Evolutionary conservation across 768 basidiomycete genomes (phyloP).

Genomic region (Pluteus cervinus): DNA sequence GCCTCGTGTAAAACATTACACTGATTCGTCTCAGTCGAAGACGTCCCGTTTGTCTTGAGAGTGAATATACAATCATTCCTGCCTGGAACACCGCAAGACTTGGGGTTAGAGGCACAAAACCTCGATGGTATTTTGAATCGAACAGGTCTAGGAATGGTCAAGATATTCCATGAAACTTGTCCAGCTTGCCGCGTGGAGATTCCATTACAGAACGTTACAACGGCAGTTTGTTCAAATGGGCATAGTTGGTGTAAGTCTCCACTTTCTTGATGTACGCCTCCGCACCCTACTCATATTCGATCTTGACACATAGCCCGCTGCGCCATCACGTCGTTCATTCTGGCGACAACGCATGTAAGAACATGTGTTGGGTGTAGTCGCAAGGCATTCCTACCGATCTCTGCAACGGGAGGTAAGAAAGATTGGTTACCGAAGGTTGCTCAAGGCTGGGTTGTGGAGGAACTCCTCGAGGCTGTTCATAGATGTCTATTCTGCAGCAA

Average conservation of each 20-base stretch:
- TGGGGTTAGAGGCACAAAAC: slow-evolving; percentile 26
- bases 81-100: slow-evolving; percentile 38
- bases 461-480: slow-evolving; percentile 57
- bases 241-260: slow-evolving; percentile 67
- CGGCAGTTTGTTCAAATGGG: slow-evolving; percentile 61
- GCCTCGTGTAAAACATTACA: background rate
- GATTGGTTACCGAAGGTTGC: slow-evolving; percentile 43
- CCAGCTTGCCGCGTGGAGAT: slow-evolving; percentile 67
- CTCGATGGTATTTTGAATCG: slow-evolving; percentile 24
- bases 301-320: slow-evolving; percentile 52
- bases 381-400: slow-evolving; percentile 70
- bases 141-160: slow-evolving; percentile 7
- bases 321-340: slow-evolving; percentile 73
- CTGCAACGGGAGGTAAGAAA: slow-evolving; percentile 21
- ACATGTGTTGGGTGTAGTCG: slow-evolving; percentile 79
- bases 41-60: slow-evolving; percentile 61
- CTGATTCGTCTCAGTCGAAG: slow-evolving; percentile 35
- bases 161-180: slow-evolving; percentile 60
- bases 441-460: slow-evolving; percentile 58
- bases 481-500: slow-evolving; percentile 71
- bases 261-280: slow-evolving; percentile 1
- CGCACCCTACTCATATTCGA: slow-evolving; percentile 12
- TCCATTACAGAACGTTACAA: slow-evolving; percentile 51
- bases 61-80: slow-evolving; percentile 55
- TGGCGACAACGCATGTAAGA: slow-evolving; percentile 71